Percentiles rank a stretch among this genome's conserved stretches.
Conservation (phyloP, 495 filamentous ascomycete species). For the Aspergillus leporis region DNA sequence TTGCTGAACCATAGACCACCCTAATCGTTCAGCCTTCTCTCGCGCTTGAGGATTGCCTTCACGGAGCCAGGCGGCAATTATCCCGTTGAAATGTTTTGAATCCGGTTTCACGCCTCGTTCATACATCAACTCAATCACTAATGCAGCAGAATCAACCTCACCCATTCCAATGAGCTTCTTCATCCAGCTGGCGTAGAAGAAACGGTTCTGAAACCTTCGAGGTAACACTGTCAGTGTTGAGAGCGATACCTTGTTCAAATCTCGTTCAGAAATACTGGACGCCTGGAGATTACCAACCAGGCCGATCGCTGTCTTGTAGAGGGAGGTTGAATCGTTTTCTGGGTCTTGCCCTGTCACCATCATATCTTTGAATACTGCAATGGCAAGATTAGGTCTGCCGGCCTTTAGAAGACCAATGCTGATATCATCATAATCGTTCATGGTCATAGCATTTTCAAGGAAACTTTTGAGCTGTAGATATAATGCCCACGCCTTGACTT, state of each 20-base stretch:
- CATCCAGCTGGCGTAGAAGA: slow-evolving; percentile 80
- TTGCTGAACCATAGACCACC: slow-evolving; percentile 74
- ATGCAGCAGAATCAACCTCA: slow-evolving; percentile 65
- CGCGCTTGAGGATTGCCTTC: slow-evolving; percentile 51
- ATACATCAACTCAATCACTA: slow-evolving; percentile 68
- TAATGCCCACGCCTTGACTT: slow-evolving; percentile 62
- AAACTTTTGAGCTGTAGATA: slow-evolving; percentile 63
- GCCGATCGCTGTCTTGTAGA: slow-evolving; percentile 48
- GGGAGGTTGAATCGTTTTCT: slow-evolving; percentile 47
- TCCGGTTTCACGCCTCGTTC: slow-evolving; percentile 63
- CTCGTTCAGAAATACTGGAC: slow-evolving; percentile 43
- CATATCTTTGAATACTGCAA: slow-evolving; percentile 81
- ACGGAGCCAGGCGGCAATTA: slow-evolving; percentile 74
- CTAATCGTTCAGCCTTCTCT: slow-evolving; percentile 66
- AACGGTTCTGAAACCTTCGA: slow-evolving; percentile 66
- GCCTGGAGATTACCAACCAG: slow-evolving; percentile 49
- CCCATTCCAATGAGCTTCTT: slow-evolving; percentile 75
- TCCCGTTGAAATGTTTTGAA: slow-evolving; percentile 70
- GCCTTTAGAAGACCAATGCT: slow-evolving; percentile 62
- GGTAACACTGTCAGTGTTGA: slow-evolving; percentile 57
- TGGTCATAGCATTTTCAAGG: slow-evolving; percentile 61
- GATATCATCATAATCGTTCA: slow-evolving; percentile 74
- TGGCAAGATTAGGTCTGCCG: slow-evolving; percentile 59
- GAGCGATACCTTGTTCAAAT: slow-evolving; percentile 53
- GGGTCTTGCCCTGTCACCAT: slow-evolving; percentile 64